Conservation (phyloP, 2,329 filamentous ascomycete genomes). For the Fusarium guadeloupense region DNA sequence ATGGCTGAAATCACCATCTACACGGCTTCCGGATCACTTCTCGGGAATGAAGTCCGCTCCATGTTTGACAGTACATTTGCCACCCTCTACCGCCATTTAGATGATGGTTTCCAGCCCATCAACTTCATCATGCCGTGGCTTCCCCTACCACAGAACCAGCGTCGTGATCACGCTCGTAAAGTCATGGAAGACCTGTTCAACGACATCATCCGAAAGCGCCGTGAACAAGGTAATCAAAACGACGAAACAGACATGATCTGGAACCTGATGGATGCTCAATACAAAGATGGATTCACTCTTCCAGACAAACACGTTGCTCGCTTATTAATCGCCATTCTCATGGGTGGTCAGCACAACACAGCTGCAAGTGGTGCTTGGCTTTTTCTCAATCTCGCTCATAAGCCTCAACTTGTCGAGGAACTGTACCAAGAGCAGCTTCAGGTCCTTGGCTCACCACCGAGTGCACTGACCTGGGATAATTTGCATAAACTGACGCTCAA, state of each 20-base stretch:
- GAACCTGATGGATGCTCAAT: constrained; percentile 84
- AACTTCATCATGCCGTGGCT: constrained; percentile 91
- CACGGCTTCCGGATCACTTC: constrained; percentile 85
- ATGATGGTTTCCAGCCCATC: constrained; percentile 87
- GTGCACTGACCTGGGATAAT: constrained; percentile 77
- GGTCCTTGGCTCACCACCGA: constrained; percentile 76
- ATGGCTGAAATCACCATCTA: constrained; percentile 91
- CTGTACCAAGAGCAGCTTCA: constrained; percentile 81
- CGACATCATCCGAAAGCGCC: constrained; percentile 78
- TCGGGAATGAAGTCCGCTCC: constrained; percentile 82
- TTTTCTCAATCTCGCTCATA: constrained; percentile 79
- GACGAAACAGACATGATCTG: constrained; percentile 80
- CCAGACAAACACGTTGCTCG: constrained; percentile 85
- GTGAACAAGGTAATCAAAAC: constrained; percentile 60
- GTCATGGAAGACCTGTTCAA: constrained; percentile 84
- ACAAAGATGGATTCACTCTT: constrained; percentile 80
- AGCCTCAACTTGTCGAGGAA: constrained; percentile 80
- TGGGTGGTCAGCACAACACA: constrained; percentile 90
- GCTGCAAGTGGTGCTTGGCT: constrained; percentile 87
- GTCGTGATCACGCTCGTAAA: constrained; percentile 78
- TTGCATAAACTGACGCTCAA: constrained; percentile 81
- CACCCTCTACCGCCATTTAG: constrained; percentile 83
- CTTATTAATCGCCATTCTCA: constrained; percentile 91
- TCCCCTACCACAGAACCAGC: constrained; percentile 84
- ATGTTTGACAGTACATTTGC: constrained; percentile 84